phyloP scores from a whole-genome alignment of 2,329 filamentous ascomycete species.

The Scedosporium apiospermum region DNA sequence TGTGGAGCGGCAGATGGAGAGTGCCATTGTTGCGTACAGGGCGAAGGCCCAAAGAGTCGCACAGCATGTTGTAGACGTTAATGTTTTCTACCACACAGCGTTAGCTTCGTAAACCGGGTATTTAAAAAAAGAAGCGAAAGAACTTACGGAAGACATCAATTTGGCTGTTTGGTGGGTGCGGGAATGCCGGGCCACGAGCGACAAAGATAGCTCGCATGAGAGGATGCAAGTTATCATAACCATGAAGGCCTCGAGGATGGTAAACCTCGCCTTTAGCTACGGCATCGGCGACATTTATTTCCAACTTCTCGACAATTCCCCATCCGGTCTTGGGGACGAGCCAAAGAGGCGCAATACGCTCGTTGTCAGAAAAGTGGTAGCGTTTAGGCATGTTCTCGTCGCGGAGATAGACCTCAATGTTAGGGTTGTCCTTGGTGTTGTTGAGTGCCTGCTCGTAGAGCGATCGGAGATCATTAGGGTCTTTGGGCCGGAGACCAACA shows the following conservation, averaged over 20 bases:
- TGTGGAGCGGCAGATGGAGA: slow-evolving; percentile 58
- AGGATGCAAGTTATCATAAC: slow-evolving; percentile 90
- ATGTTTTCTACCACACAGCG: slow-evolving; percentile 60
- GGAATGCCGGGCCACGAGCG: slow-evolving; percentile 84
- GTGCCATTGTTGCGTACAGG: slow-evolving; percentile 84
- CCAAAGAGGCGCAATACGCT: slow-evolving; percentile 90
- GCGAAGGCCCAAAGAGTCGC: slow-evolving; percentile 68
- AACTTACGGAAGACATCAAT: slow-evolving; percentile 76
- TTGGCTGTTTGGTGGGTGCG: slow-evolving; percentile 70
- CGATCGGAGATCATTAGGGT: slow-evolving; percentile 51
- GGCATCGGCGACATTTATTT: slow-evolving; percentile 65
- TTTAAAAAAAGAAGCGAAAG: not conserved
- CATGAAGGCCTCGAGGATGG: slow-evolving; percentile 76
- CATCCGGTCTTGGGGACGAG: slow-evolving; percentile 86
- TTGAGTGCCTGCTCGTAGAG: slow-evolving; percentile 47
- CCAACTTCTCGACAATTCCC: slow-evolving; percentile 74
- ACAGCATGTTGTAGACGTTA: slow-evolving; percentile 90
- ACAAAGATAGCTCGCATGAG: slow-evolving; percentile 96
- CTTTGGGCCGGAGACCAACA: slow-evolving; percentile 75
- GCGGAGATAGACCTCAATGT: slow-evolving; percentile 78
- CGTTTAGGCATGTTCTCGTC: slow-evolving; percentile 83
- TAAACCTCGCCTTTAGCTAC: slow-evolving; percentile 56
- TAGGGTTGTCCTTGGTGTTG: slow-evolving; percentile 42
- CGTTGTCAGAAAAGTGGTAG: slow-evolving; percentile 83
- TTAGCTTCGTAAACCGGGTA: not conserved